Base-by-base conservation (phyloP, 164 flowering plant genomes). In the Berberis thunbergii region DNA sequence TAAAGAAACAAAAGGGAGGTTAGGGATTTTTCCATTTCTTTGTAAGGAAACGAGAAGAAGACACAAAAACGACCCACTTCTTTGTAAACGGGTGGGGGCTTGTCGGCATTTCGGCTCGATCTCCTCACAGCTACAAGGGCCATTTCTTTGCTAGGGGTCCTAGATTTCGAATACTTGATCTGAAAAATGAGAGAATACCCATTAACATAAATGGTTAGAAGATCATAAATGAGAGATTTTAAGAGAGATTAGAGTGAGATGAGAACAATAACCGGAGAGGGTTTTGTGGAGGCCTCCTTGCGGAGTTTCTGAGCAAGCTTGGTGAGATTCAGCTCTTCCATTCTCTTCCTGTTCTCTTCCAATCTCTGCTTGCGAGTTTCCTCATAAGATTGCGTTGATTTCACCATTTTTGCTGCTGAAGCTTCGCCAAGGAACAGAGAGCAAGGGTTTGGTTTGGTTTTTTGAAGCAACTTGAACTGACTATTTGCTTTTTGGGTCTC, bases 341-440 rank as follows among this genome's bases (percentile, higher is more conserved):
- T 75, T 45, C 86, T 70, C 59, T 76, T 81, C 81, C 75, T 80
- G 75, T 85, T 85, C 63, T 85, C 87, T 45, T 80, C 87, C 65
- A 83, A 1, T 59, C 86, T 73, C 65, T 75, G 50, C 26, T 54
- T 66, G 2, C 90, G 81, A 41, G 67, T 57, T 45, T 83, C 85
- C 72, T 83, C 90, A 56, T 83, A 85, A 0, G 71, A 57, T 67
- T 4, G 48, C 59, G 54, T 50, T 6, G 42, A 49, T 56, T 9
- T 49, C 64, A 67, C 76, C 82, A 73, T 73, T 69, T 57, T 26
- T 26, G 26, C 26, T 26, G 26, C 26, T 26, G 26, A 26, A 26
- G 26, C 26, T 26, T 0, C 26, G 26, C 26, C 26, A 26, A 26
- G 26, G 26, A 26, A 26, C 26, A 26, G 26, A 26, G 26, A 26